A percentile compares a stretch with the other conserved stretches of the same genome.
phyloP scores from a whole-genome alignment of 352 stramenopile genomes.

The Globisporangium rhizosaccharum region DNA sequence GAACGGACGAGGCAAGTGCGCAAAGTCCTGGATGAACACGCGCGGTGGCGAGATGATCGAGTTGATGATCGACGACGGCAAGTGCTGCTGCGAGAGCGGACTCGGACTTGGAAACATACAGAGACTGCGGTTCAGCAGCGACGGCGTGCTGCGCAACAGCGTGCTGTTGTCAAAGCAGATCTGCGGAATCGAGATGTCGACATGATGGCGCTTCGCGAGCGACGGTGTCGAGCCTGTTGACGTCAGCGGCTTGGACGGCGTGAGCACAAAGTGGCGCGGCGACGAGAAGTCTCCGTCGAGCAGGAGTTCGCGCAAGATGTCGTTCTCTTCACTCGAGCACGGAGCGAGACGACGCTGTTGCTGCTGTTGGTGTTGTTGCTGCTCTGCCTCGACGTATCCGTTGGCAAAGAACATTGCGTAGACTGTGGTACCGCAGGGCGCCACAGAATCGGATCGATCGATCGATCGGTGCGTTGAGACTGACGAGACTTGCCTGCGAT shows the following conservation, averaged over 20 bases:
- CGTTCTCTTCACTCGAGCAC: constrained; percentile 52
- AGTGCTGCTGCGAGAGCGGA: constrained; percentile 25
- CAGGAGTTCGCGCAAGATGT: constrained; percentile 72
- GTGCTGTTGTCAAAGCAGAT: constrained; percentile 68
- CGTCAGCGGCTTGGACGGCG: constrained; percentile 34
- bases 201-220: constrained; percentile 47
- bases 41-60: constrained; percentile 67
- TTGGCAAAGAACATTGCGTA: constrained; percentile 66
- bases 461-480: not conserved
- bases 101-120: constrained; percentile 31
- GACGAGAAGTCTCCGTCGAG: constrained; percentile 64
- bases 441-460: constrained; percentile 6
- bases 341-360: constrained; percentile 29
- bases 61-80: constrained; percentile 45
- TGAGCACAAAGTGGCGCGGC: constrained; percentile 44
- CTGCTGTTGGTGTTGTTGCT: constrained; percentile 6
- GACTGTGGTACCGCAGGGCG: constrained; percentile 1
- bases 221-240: constrained; percentile 16
- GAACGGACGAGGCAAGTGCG: constrained; percentile 50
- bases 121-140: constrained; percentile 40
- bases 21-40: constrained; percentile 77
- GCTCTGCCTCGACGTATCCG: constrained; percentile 59
- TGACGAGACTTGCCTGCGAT: not conserved
- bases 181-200: constrained; percentile 65
- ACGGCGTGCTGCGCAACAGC: constrained; percentile 48